Evolutionary conservation across 768 basidiomycete species (phyloP), one percentile per base, ranked within the genome.

Genomic region (Boletus bicolor): DNA sequence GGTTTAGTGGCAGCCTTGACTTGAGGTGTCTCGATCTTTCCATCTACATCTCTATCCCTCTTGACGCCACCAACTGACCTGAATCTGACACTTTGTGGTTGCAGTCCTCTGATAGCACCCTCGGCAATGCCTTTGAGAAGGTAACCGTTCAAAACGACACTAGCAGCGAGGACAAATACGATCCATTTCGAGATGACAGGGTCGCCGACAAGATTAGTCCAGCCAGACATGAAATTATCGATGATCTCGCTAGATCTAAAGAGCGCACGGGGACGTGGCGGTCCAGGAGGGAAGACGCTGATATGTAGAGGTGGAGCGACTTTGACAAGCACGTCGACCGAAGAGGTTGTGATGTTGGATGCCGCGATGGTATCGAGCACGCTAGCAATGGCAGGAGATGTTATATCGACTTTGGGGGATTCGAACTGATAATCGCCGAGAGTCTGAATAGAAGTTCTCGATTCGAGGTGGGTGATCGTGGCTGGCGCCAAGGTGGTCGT

Each of bases 151-250:
- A 99, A 77, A 53, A 86, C 82, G 55, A 98, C 88, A 56, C 87
- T 90, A 56, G 96, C 80, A 3, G 85, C 89, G 24, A 99, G 82
- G 15, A 90, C 79, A 53, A 91, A 79, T 47, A 98, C 91, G 68
- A 98, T 94, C 89, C 92, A 95, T 75, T 98, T 98, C 64, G 84
- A 87, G 58, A 98, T 74, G 49, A 98, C 83, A 1, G 96, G 96
- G 67, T 99, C 96, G 37, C 93, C 93, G 49, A 98, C 93, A 60
- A 98, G 85, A 14, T 77, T 75, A 9, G 92, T 91, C 95, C 95
- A 98, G 4, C 83, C 80, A 42, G 83, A 83, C 89, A 97, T 91
- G 77, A 95, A 95, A 57, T 82, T 79, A 56, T 95, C 93, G 51
- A 96, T 75, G 21, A 82, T 74, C 55, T 86, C 84, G 26, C 74